Evolutionary conservation across 495 filamentous ascomycete species (phyloP).

Genomic region (Opeltia flavorubescens): DNA sequence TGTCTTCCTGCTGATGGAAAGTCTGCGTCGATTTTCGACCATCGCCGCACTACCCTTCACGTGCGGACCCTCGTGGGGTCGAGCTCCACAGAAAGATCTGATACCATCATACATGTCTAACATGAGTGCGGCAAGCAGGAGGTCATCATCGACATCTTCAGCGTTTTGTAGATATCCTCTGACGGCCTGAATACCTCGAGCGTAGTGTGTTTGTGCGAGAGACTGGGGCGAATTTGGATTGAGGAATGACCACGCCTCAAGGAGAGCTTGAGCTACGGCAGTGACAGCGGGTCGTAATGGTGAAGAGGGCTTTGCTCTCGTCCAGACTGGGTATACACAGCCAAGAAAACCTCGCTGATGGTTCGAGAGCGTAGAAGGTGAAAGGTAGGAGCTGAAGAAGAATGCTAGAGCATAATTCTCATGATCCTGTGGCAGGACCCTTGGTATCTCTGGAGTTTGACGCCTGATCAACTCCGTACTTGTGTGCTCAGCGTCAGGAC

Average conservation of each 20-base stretch:
- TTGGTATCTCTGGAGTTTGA: neutral
- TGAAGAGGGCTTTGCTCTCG: neutral
- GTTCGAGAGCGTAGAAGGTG: neutral
- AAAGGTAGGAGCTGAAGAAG: neutral
- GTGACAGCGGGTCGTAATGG: neutral
- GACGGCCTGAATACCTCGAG: neutral
- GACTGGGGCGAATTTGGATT: conserved; percentile 1
- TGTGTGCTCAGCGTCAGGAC: neutral
- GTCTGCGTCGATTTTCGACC: neutral
- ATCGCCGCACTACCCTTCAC: neutral
- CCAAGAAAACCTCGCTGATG: neutral
- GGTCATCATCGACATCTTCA: conserved; percentile 1
- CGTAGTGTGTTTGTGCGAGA: neutral
- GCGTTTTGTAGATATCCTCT: neutral
- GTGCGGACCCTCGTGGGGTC: neutral
- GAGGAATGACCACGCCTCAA: neutral
- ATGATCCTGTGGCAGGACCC: neutral
- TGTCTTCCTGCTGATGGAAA: neutral
- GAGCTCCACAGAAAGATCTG: neutral
- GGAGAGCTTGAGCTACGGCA: neutral
- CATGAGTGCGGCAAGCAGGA: neutral
- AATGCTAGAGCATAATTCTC: conserved; percentile 2
- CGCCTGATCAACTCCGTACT: neutral
- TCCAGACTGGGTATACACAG: neutral
- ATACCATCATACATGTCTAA: conserved; percentile 2